These are phyloP conservation scores for Backusella psychrophila DNA, from an alignment of 192 early-diverging fungal species.

Conservation along the genomic window DNA sequence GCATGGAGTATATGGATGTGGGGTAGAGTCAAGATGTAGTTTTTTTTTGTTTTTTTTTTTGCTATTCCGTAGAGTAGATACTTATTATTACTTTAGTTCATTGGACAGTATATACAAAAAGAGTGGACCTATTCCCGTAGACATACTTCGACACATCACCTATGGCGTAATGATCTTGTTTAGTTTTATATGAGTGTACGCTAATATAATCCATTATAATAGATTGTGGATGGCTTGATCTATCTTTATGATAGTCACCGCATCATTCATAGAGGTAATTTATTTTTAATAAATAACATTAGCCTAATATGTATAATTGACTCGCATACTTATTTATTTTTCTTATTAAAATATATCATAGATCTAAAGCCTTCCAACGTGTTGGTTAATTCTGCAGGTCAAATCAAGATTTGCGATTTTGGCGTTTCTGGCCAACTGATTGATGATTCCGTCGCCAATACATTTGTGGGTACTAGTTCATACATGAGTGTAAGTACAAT, in stretches of 20 bases:
- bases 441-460: conserved; percentile 77
- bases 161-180: conserved; percentile 57
- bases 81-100: conserved; percentile 45
- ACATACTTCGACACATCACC: conserved; percentile 82
- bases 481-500: conserved; percentile 71
- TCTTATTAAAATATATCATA: conserved; percentile 22
- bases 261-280: conserved; percentile 91
- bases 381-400: conserved; percentile 75
- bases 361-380: conserved; percentile 89
- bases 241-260: conserved; percentile 87
- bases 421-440: conserved; percentile 91
- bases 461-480: conserved; percentile 82
- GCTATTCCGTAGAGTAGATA: not conserved
- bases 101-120: conserved; percentile 93
- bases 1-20: conserved; percentile 98
- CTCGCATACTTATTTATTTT: not conserved
- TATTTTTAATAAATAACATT: not conserved
- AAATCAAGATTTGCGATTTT: conserved; percentile 86
- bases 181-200: not conserved
- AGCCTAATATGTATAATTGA: not conserved
- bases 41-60: no score
- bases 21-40: conserved; percentile 44
- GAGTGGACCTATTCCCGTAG: conserved; percentile 86
- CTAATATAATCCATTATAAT: not conserved
- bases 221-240: conserved; percentile 71